Percentiles rank a stretch among this genome's conserved stretches.
Conservation (phyloP, 2,329 filamentous ascomycete genomes). For the Elsinoe ampelina region DNA sequence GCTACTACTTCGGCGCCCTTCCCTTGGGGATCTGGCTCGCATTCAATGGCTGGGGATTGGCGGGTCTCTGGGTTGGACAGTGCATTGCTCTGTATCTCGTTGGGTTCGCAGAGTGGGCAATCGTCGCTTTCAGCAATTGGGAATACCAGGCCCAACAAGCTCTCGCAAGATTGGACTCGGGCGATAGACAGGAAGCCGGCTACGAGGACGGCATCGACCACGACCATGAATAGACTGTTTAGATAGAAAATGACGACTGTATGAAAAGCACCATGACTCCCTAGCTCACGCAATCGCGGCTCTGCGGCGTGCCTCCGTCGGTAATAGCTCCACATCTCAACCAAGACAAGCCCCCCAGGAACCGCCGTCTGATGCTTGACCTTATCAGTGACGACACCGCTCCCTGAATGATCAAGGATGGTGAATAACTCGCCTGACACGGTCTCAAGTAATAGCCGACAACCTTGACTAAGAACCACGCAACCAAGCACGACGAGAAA, state of each 20-base stretch:
- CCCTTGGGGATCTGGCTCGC: slow-evolving; percentile 77
- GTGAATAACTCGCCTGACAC: slow-evolving; percentile 10
- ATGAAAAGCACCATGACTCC: background rate
- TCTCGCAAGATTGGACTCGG: slow-evolving; percentile 57
- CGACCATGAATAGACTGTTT: slow-evolving; percentile 3
- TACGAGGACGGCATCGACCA: slow-evolving; percentile 21
- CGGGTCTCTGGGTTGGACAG: slow-evolving; percentile 61
- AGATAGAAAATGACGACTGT: background rate
- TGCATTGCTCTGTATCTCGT: slow-evolving; percentile 66
- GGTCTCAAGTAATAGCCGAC: slow-evolving; percentile 4
- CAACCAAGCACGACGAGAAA: background rate
- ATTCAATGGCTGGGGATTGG: slow-evolving; percentile 75
- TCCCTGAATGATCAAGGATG: slow-evolving; percentile 3
- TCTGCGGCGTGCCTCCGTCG: background rate
- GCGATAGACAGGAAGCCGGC: slow-evolving; percentile 33
- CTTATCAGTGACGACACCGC: slow-evolving; percentile 9
- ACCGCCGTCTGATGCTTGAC: background rate
- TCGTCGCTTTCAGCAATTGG: slow-evolving; percentile 72
- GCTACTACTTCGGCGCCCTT: slow-evolving; percentile 74
- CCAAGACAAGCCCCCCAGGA: background rate
- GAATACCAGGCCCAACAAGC: slow-evolving; percentile 61
- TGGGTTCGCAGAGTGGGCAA: slow-evolving; percentile 66
- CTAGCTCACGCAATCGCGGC: background rate
- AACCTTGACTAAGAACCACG: slow-evolving; percentile 6
- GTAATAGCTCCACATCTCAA: background rate